Percentiles rank a stretch among this genome's conserved stretches.
phyloP scores from a whole-genome alignment of 2,329 filamentous ascomycete species.

The Zalaria obscura region DNA sequence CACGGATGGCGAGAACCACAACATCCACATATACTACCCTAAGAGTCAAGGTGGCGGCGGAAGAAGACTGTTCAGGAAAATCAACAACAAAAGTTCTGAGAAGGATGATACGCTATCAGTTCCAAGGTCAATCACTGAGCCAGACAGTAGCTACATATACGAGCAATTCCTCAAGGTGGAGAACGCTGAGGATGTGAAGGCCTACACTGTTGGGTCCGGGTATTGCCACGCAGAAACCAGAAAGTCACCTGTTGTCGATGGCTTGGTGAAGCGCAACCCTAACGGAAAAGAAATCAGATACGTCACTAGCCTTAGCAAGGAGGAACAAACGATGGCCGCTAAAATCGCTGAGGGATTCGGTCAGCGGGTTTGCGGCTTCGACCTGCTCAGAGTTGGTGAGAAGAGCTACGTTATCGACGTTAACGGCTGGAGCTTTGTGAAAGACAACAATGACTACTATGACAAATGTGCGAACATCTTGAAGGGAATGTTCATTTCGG shows the following conservation, averaged over 20 bases:
- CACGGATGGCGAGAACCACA: slow-evolving; percentile 96
- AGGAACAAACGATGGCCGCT: slow-evolving; percentile 74
- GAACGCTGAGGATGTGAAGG: slow-evolving; percentile 96
- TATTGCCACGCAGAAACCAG: slow-evolving; percentile 96
- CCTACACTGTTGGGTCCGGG: slow-evolving; percentile 83
- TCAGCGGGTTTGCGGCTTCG: slow-evolving; percentile 90
- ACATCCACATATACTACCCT: slow-evolving; percentile 96
- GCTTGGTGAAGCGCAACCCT: slow-evolving; percentile 86
- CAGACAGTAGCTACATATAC: slow-evolving; percentile 78
- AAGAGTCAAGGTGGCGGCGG: slow-evolving; percentile 77
- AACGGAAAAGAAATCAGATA: slow-evolving; percentile 96
- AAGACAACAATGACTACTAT: slow-evolving; percentile 98
- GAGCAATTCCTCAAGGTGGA: slow-evolving; percentile 95
- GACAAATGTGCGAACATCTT: slow-evolving; percentile 79
- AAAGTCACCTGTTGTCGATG: slow-evolving; percentile 94
- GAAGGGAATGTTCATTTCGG: slow-evolving; percentile 73
- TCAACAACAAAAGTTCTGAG: slow-evolving; percentile 98
- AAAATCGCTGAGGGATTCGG: slow-evolving; percentile 87
- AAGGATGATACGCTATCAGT: slow-evolving; percentile 63
- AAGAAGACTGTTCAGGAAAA: slow-evolving; percentile 84
- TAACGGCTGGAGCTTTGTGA: slow-evolving; percentile 99
- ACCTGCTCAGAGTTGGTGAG: slow-evolving; percentile 73
- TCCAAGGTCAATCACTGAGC: slow-evolving; percentile 71
- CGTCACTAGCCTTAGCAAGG: slow-evolving; percentile 66
- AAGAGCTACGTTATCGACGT: slow-evolving; percentile 97